Evolutionary conservation across 805 yeast species (phyloP).

Genomic region (Jamesozyma gamospora): DNA sequence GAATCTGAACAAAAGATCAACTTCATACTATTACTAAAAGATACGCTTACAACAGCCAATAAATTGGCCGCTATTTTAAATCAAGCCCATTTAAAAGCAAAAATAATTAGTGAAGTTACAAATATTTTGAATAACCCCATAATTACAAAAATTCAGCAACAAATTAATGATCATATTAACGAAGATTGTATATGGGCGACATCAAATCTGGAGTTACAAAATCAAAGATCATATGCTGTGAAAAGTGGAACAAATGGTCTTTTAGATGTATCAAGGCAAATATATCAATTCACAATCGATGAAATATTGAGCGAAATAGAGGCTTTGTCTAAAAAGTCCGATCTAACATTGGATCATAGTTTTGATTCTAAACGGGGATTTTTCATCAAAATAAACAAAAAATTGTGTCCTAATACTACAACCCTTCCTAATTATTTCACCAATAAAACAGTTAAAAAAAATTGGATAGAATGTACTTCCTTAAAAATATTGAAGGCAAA

Average conservation of each 20-base stretch:
- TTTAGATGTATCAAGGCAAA: slow-evolving; percentile 35
- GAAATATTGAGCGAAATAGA: slow-evolving; percentile 28
- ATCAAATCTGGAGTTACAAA: slow-evolving; percentile 32
- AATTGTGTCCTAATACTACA: slow-evolving; percentile 6
- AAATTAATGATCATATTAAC: slow-evolving; percentile 30
- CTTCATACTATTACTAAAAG: slow-evolving; percentile 33
- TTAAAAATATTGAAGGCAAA: slow-evolving; percentile 34
- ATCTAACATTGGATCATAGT: slow-evolving; percentile 23
- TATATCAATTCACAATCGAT: slow-evolving; percentile 32
- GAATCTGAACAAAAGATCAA: slow-evolving; percentile 33
- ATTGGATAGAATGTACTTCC: slow-evolving; percentile 32
- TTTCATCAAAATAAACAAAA: slow-evolving; percentile 26
- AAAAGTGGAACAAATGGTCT: slow-evolving; percentile 37
- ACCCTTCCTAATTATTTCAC: slow-evolving; percentile 30
- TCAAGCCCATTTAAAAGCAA: slow-evolving; percentile 4
- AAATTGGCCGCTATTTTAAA: slow-evolving; percentile 11
- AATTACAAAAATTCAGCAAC: slow-evolving; percentile 13
- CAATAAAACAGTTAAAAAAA: slow-evolving; percentile 25
- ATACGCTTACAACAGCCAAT: slow-evolving; percentile 22
- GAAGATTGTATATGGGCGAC: slow-evolving; percentile 37
- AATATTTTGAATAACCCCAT: slow-evolving; percentile 22
- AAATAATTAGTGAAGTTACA: slow-evolving; percentile 23
- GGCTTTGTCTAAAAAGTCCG: slow-evolving; percentile 15
- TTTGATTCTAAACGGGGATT: slow-evolving; percentile 34
- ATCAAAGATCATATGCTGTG: slow-evolving; percentile 37